These are phyloP conservation scores for Cynara cardunculus DNA, from an alignment of 129 eudicot genomes.

Conservation along the genomic window DNA sequence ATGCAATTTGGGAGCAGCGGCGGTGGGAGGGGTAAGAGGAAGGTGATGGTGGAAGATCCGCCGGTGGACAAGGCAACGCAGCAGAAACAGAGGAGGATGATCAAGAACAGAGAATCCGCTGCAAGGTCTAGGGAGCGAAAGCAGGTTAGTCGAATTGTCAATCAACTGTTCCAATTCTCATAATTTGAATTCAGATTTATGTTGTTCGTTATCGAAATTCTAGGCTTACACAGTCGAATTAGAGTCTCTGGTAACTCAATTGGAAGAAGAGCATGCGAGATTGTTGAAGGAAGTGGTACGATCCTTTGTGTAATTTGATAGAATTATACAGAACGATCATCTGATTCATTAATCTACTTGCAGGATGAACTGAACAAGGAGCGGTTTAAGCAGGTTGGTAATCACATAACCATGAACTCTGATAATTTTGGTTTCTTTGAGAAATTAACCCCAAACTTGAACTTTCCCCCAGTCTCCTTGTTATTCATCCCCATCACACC, in stretches of 20 bases:
- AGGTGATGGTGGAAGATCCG: slow-evolving; percentile 64
- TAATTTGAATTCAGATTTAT: neutral
- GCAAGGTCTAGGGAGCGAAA: slow-evolving; percentile 84
- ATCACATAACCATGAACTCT: slow-evolving; percentile 3
- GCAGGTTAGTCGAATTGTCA: slow-evolving; percentile 40
- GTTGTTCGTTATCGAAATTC: neutral
- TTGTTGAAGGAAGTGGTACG: slow-evolving; percentile 73
- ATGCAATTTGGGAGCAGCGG: slow-evolving; percentile 45
- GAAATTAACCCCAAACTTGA: neutral
- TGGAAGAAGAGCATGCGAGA: slow-evolving; percentile 82
- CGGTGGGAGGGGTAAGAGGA: slow-evolving; percentile 54
- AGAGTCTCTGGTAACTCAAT: slow-evolving; percentile 69
- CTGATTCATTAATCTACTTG: slow-evolving; percentile 15
- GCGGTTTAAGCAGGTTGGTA: slow-evolving; percentile 70
- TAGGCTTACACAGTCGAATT: slow-evolving; percentile 78
- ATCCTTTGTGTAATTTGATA: neutral
- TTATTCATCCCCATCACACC: neutral
- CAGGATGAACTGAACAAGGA: slow-evolving; percentile 66
- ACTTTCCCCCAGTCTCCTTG: neutral
- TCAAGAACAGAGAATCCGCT: slow-evolving; percentile 84
- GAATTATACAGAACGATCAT: neutral
- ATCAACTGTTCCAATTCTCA: neutral
- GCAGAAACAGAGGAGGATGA: slow-evolving; percentile 91
- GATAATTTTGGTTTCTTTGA: neutral
- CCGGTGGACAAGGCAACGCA: slow-evolving; percentile 82